These are phyloP conservation scores for Cordyceps farinosa DNA, from an alignment of 2,329 filamentous ascomycete species.

Conservation along the genomic window DNA sequence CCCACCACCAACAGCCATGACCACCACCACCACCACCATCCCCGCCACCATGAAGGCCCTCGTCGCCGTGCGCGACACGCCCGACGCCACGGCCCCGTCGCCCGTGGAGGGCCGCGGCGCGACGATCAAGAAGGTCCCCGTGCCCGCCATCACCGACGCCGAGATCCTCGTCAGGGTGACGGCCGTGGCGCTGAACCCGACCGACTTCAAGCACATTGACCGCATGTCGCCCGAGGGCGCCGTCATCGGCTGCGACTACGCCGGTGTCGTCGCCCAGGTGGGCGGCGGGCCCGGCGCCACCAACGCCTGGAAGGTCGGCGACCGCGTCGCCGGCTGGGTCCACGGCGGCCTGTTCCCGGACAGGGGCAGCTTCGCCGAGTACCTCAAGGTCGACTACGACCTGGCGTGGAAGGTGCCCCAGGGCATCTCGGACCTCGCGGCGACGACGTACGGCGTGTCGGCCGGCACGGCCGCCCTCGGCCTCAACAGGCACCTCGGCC, in stretches of 20 bases:
- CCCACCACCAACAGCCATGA: not conserved
- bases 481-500: slow-evolving; percentile 24
- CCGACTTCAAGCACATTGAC: slow-evolving; percentile 31
- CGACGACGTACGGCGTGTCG: slow-evolving; percentile 30
- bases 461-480: slow-evolving; percentile 26
- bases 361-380: slow-evolving; percentile 29
- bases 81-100: slow-evolving; percentile 8
- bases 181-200: slow-evolving; percentile 32
- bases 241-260: slow-evolving; percentile 31
- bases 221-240: slow-evolving; percentile 26
- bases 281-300: slow-evolving; percentile 23
- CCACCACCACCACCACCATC: not conserved
- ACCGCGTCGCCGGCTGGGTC: slow-evolving; percentile 25
- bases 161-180: slow-evolving; percentile 29
- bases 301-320: slow-evolving; percentile 22
- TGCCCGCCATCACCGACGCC: slow-evolving; percentile 18
- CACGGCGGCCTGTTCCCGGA: slow-evolving; percentile 26
- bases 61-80: slow-evolving; percentile 14
- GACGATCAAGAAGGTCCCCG: slow-evolving; percentile 14
- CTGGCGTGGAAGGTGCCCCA: slow-evolving; percentile 26
- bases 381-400: slow-evolving; percentile 24
- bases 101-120: slow-evolving; percentile 6
- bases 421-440: slow-evolving; percentile 22
- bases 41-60: slow-evolving; percentile 22
- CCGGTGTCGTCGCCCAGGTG: slow-evolving; percentile 31